Conservation (phyloP, 2,329 filamentous ascomycete genomes). For the Lachnellula cervina region DNA sequence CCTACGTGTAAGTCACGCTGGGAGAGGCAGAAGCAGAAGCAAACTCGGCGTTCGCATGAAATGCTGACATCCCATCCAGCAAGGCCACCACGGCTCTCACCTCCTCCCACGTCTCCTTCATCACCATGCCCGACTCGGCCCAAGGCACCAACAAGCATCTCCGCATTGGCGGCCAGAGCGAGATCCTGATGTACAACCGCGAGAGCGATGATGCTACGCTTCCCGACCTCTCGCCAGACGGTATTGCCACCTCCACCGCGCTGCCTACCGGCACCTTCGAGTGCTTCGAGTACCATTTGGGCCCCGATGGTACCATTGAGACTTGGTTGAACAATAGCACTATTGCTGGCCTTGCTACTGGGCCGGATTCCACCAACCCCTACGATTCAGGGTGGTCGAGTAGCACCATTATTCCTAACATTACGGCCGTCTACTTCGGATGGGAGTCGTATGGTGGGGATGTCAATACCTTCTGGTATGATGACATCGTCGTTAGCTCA, state of each 20-base stretch:
- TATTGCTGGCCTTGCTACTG: constrained; percentile 47
- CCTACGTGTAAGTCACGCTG: constrained; percentile 46
- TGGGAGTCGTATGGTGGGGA: constrained; percentile 60
- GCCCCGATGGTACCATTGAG: constrained; percentile 52
- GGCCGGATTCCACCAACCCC: constrained; percentile 36
- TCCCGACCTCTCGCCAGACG: constrained; percentile 54
- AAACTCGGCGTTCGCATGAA: constrained; percentile 3
- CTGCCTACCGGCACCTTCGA: constrained; percentile 49
- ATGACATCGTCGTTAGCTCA: constrained; percentile 49
- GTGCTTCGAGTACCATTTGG: constrained; percentile 58
- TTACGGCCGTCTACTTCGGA: constrained; percentile 54
- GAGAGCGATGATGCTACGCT: constrained; percentile 59
- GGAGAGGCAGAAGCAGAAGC: neutral
- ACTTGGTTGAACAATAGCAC: constrained; percentile 53
- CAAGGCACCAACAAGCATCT: constrained; percentile 54
- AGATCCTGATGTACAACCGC: constrained; percentile 61
- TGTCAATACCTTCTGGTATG: constrained; percentile 58
- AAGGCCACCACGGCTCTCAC: constrained; percentile 54
- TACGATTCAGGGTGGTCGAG: constrained; percentile 51
- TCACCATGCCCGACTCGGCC: constrained; percentile 57
- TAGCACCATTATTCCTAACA: constrained; percentile 44
- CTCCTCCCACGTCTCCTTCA: constrained; percentile 56
- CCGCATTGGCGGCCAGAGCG: constrained; percentile 55
- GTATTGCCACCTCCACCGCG: constrained; percentile 48
- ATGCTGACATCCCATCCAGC: constrained; percentile 34